Conservation (phyloP, 352 stramenopile species). For the Globisporangium emineosum region DNA sequence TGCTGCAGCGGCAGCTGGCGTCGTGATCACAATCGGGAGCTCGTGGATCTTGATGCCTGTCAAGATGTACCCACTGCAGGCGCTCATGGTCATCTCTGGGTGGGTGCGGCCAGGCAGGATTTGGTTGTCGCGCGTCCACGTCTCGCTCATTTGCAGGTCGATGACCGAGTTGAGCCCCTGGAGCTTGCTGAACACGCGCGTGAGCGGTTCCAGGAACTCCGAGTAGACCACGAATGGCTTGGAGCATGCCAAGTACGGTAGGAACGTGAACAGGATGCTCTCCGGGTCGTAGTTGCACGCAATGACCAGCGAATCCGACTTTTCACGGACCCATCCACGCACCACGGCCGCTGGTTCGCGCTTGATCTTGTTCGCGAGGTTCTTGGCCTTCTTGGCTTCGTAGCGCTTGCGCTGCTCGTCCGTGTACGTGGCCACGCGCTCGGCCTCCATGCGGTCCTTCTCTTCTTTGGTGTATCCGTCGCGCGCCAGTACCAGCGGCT, state of each 20-base stretch:
- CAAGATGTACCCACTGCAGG: constrained; percentile 94
- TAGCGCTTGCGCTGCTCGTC: constrained; percentile 76
- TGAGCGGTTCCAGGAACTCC: constrained; percentile 92
- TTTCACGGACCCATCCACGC: constrained; percentile 60
- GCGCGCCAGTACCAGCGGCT: constrained; percentile 31
- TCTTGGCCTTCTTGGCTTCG: constrained; percentile 74
- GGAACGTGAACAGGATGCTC: constrained; percentile 75
- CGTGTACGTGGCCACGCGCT: constrained; percentile 83
- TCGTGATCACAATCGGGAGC: neutral
- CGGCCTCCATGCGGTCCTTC: constrained; percentile 52
- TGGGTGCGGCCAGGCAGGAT: constrained; percentile 92
- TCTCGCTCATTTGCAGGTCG: constrained; percentile 94
- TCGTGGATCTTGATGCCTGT: constrained; percentile 90
- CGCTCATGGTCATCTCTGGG: constrained; percentile 96
- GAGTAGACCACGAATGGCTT: constrained; percentile 96
- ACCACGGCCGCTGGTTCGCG: constrained; percentile 66
- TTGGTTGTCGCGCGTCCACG: constrained; percentile 95
- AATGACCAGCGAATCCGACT: constrained; percentile 88
- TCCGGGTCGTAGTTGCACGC: constrained; percentile 90
- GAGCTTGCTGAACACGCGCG: constrained; percentile 85
- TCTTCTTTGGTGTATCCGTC: constrained; percentile 63
- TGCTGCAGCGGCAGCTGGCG: neutral
- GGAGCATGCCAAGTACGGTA: constrained; percentile 88
- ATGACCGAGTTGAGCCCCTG: constrained; percentile 90
- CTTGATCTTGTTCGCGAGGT: constrained; percentile 72